Base-by-base conservation (phyloP, 2,329 filamentous ascomycete species). In the Calycina herbarum region DNA sequence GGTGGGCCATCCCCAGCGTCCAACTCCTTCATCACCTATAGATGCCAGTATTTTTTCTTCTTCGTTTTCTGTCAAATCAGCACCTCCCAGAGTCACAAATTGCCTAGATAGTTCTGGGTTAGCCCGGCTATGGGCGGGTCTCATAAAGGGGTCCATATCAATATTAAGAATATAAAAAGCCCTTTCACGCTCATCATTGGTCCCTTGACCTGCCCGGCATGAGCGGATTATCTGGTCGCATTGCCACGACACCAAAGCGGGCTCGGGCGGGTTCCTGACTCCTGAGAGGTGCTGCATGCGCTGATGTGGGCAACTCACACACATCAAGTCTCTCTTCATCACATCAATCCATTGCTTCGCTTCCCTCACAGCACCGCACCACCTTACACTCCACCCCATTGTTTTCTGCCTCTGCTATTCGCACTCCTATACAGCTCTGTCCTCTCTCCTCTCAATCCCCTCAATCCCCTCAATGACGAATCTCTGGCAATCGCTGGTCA, bases 191-290 rank as follows among this genome's bases (percentile, higher is more conserved):
- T 27, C 20, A 54, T 27, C 20, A 54, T 54, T 54, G 48, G 48
- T 20, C 27, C 48, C 2, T 40, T 17, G 13, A 5, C 11, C 38
- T 15, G 13, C 17, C 38, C 10, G 20, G 13, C 11, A 54, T 54
- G 48, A 13, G 48, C 48, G n/a, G 24, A 54, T 24, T 54, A 11
- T 27, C 20, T 54, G 48, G 48, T 54, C 24, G 48, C 48, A 54
- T 54, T 54, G 48, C 54, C 64, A 35, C 58, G 62, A 64, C 62
- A 66, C 48, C 63, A 66, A 56, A 61, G 48, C 48, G 48, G 48
- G 48, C 11, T 54, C 10, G 48, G 24, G 66, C 45, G 54, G 66
- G 57, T 59, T 62, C 57, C n/a, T 59, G 59, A 57, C 56, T 62
- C 57, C n/a, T 59, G 59, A 57, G 56, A 31, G 27, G 62, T 58